Evolutionary conservation across 2,329 filamentous ascomycete species (phyloP).

Genomic region (Colletotrichum endophyticum): DNA sequence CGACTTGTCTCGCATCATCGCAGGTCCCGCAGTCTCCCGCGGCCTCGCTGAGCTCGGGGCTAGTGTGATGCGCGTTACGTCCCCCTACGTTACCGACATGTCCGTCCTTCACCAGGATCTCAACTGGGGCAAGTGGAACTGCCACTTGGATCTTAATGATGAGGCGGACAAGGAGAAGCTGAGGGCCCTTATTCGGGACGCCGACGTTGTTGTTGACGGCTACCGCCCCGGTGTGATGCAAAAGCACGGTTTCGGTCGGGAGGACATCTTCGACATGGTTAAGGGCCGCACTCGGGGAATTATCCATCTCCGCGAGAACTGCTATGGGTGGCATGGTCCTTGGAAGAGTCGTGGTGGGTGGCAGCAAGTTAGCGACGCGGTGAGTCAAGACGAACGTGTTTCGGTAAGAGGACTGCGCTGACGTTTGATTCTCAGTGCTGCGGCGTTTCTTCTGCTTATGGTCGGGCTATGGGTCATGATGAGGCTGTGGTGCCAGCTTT

Average conservation of each 20-base stretch:
- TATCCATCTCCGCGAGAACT: constrained; percentile 55
- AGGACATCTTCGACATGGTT: constrained; percentile 44
- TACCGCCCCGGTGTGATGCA: constrained; percentile 54
- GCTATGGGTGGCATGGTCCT: constrained; percentile 56
- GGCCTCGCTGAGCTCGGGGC: constrained; percentile 51
- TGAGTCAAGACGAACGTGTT: constrained; percentile 9
- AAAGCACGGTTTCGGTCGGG: constrained; percentile 46
- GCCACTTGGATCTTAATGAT: constrained; percentile 43
- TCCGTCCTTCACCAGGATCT: constrained; percentile 47
- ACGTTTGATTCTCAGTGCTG: constrained; percentile 27
- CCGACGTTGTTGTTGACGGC: constrained; percentile 55
- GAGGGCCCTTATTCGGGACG: constrained; percentile 44
- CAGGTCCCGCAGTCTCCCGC: constrained; percentile 47
- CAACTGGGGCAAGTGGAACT: constrained; percentile 55
- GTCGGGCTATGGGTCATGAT: constrained; percentile 41
- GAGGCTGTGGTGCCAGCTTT: constrained; percentile 32
- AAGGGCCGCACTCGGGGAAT: constrained; percentile 29
- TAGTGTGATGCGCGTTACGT: constrained; percentile 48
- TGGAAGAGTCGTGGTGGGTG: constrained; percentile 52
- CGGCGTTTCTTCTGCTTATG: constrained; percentile 51
- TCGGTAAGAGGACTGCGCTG: background rate
- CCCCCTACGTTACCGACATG: constrained; percentile 42
- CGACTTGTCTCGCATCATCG: constrained; percentile 53
- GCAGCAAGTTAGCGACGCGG: constrained; percentile 58
- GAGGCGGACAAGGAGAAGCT: constrained; percentile 10